These are phyloP conservation scores for Suhomyces coccinellae DNA, from an alignment of 1,139 yeast genomes.

Conservation along the genomic window DNA sequence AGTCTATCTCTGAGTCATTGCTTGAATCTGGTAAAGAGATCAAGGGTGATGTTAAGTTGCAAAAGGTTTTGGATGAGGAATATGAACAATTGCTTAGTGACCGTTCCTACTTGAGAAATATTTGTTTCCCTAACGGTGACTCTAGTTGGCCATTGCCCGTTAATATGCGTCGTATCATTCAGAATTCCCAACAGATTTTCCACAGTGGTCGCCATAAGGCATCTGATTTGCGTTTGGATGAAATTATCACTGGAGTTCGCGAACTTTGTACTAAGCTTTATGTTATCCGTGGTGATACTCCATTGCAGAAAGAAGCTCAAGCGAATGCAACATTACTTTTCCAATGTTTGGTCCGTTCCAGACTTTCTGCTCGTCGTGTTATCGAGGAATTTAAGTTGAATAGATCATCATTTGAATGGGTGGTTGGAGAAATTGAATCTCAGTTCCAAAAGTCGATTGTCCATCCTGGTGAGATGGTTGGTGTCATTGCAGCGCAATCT, in stretches of 20 bases:
- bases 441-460: constrained; percentile 93
- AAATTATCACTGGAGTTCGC: constrained; percentile 73
- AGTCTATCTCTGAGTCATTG: constrained; percentile 65
- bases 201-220: constrained; percentile 89
- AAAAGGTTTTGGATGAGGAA: constrained; percentile 79
- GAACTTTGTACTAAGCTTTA: constrained; percentile 64
- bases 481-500: constrained; percentile 98
- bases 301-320: constrained; percentile 80
- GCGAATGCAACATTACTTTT: constrained; percentile 86
- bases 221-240: constrained; percentile 83
- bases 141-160: constrained; percentile 98
- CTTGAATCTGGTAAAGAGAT: constrained; percentile 91
- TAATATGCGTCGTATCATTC: constrained; percentile 92
- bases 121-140: constrained; percentile 90
- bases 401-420: constrained; percentile 92
- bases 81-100: constrained; percentile 74
- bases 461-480: constrained; percentile 99
- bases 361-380: constrained; percentile 87
- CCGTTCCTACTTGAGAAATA: constrained; percentile 74
- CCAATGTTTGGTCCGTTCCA: constrained; percentile 89
- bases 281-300: constrained; percentile 82
- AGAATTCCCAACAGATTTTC: constrained; percentile 96
- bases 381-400: constrained; percentile 87
- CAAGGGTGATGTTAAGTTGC: constrained; percentile 84
- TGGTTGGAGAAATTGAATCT: constrained; percentile 86